A percentile compares a stretch with the other conserved stretches of the same genome.
phyloP scores from a whole-genome alignment of 257 asterid species.

The Linderniella brevidens region DNA sequence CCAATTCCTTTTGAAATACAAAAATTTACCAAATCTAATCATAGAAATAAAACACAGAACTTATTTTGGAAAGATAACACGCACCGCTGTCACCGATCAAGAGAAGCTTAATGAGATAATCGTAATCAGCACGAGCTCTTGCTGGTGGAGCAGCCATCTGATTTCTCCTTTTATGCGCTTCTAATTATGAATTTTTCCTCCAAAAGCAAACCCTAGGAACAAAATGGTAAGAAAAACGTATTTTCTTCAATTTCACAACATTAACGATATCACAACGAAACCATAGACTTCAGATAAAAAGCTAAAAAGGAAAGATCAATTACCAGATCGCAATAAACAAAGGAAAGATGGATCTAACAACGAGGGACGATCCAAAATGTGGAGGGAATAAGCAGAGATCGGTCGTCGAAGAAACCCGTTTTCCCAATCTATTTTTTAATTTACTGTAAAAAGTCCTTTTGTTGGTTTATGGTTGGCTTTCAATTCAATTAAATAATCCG shows the following conservation, averaged over 20 bases:
- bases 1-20: too few species aligned
- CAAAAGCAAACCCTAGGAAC: constrained; percentile 20
- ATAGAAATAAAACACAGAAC: neutral
- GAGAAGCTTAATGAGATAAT: constrained; percentile 46
- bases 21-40: too few species aligned
- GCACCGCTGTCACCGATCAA: constrained; percentile 54
- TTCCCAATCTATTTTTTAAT: neutral
- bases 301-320: constrained; percentile 10
- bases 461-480: too few species aligned
- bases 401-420: constrained; percentile 19
- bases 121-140: constrained; percentile 62
- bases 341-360: constrained; percentile 28
- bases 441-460: too few species aligned
- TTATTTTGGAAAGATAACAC: neutral
- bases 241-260: too few species aligned
- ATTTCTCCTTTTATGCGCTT: constrained; percentile 3
- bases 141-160: constrained; percentile 56
- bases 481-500: too few species aligned
- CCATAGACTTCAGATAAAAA: constrained; percentile 4
- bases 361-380: constrained; percentile 20
- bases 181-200: constrained; percentile 6
- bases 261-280: neutral
- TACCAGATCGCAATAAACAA: constrained; percentile 32
- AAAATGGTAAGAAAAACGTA: neutral
- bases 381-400: constrained; percentile 38